Conservation (phyloP, 129 eudicot genomes). For the Apium graveolens region DNA sequence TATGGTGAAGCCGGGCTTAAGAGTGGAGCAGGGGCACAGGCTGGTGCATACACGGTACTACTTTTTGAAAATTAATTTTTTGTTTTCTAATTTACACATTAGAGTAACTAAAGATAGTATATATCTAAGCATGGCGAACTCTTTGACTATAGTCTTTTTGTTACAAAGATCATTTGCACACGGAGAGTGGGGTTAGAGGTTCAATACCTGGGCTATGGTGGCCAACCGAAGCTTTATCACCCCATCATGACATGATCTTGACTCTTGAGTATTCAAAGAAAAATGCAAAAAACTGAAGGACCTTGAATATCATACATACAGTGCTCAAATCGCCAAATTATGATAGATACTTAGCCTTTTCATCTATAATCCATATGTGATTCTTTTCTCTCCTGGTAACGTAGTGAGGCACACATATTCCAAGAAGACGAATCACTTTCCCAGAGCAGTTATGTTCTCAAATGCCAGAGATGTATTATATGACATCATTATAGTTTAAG, state of each 20-base stretch:
- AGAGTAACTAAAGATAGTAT: background rate
- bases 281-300: background rate
- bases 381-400: background rate
- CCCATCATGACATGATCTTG: background rate
- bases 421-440: background rate
- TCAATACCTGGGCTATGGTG: background rate
- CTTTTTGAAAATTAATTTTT: background rate
- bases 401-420: background rate
- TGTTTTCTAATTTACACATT: background rate
- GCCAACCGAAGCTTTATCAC: background rate
- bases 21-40: slow-evolving; percentile 66
- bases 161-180: background rate
- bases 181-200: background rate
- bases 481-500: background rate
- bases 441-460: background rate
- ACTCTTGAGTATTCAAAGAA: background rate
- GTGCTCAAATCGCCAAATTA: background rate
- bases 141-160: background rate
- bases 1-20: slow-evolving; percentile 97
- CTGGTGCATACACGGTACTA: slow-evolving; percentile 91
- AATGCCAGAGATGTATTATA: background rate
- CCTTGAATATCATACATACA: background rate
- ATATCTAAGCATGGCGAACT: background rate
- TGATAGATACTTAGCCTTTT: background rate
- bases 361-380: background rate